Percentiles rank a stretch among this genome's conserved stretches.
phyloP scores from a whole-genome alignment of 202 grass and related monocot species.

The Zizania palustris region DNA sequence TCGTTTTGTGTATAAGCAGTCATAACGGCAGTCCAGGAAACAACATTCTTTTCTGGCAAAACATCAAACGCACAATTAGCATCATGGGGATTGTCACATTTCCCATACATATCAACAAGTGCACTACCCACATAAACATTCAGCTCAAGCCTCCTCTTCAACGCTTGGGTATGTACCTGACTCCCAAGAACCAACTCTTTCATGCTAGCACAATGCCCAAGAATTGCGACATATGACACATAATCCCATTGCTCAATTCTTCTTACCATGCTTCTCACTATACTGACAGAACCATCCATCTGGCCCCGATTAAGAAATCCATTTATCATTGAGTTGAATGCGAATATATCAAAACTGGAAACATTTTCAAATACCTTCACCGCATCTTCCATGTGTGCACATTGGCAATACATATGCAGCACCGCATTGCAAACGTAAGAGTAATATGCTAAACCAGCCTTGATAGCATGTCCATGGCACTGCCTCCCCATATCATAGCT shows the following conservation, averaged over 20 bases:
- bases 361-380: constrained; percentile 47
- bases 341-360: constrained; percentile 49
- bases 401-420: constrained; percentile 72
- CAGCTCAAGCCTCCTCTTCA: constrained; percentile 63
- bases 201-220: constrained; percentile 66
- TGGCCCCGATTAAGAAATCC: constrained; percentile 62
- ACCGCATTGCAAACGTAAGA: constrained; percentile 54
- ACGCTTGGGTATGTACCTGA: constrained; percentile 63
- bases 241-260: constrained; percentile 62
- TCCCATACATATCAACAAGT: constrained; percentile 86
- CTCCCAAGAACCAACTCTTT: constrained; percentile 56
- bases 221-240: constrained; percentile 65
- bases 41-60: constrained; percentile 67
- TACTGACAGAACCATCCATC: constrained; percentile 36
- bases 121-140: constrained; percentile 59
- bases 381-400: constrained; percentile 52
- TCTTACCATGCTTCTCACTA: constrained; percentile 51
- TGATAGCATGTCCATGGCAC: constrained; percentile 66
- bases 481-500: constrained; percentile 58
- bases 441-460: constrained; percentile 49
- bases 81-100: constrained; percentile 52
- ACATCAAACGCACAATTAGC: constrained; percentile 51
- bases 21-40: constrained; percentile 84
- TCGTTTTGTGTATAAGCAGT: constrained; percentile 62
- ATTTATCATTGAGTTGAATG: constrained; percentile 74